Percentiles rank a stretch among this genome's conserved stretches.
Conservation (phyloP, 2,329 filamentous ascomycete genomes). For the Dryadomyces quercus-mongolicae region DNA sequence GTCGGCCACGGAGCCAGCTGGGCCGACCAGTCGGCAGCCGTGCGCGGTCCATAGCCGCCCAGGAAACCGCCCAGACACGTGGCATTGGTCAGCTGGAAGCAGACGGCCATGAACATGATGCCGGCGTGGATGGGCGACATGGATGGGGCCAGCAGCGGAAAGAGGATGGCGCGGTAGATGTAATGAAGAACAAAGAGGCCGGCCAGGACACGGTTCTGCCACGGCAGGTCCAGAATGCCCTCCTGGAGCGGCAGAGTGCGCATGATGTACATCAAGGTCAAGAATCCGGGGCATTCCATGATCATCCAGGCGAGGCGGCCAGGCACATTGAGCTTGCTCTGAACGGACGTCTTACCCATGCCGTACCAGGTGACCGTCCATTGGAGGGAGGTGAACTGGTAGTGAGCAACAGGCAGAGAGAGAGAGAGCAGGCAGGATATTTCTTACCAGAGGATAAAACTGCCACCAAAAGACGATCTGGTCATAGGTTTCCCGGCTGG, state of each 20-base stretch:
- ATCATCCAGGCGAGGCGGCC: conserved; percentile 77
- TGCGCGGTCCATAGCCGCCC: conserved; percentile 67
- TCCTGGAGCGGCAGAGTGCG: conserved; percentile 48
- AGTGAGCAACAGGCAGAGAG: background rate
- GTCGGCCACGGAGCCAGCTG: conserved; percentile 24
- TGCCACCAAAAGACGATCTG: conserved; percentile 39
- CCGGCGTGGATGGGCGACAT: conserved; percentile 79
- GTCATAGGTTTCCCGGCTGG: conserved; percentile 45
- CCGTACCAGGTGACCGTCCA: conserved; percentile 73
- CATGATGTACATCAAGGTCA: conserved; percentile 72
- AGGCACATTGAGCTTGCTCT: conserved; percentile 69
- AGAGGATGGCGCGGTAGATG: conserved; percentile 73
- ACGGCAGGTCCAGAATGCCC: conserved; percentile 50
- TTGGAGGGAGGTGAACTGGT: conserved; percentile 59
- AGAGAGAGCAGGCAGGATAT: background rate
- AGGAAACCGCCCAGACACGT: conserved; percentile 70
- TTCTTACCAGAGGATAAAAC: conserved; percentile 39
- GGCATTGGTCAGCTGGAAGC: conserved; percentile 74
- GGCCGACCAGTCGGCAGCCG: conserved; percentile 34
- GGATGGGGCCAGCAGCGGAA: conserved; percentile 72
- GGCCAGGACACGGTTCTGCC: conserved; percentile 66
- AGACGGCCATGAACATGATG: conserved; percentile 50
- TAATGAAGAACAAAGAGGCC: conserved; percentile 75
- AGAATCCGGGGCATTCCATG: conserved; percentile 74
- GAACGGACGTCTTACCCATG: conserved; percentile 79